Conservation (phyloP, 2,329 filamentous ascomycete species). For the Aspergillus ibericus region DNA sequence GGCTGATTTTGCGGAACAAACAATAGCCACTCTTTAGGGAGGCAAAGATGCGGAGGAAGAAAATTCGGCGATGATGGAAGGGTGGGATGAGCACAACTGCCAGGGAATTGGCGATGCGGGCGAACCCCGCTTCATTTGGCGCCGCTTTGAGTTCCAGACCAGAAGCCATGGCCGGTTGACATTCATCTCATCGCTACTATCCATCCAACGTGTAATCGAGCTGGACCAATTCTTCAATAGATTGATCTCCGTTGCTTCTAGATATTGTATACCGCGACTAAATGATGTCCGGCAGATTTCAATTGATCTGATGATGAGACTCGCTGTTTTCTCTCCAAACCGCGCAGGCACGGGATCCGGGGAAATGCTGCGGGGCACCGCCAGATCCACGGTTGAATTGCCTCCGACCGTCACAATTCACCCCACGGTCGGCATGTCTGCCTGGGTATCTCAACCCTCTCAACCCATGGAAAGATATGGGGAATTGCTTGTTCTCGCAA, state of each 20-base stretch:
- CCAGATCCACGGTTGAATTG: not conserved
- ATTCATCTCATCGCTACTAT: too few relatives aligned
- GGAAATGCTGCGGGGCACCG: constrained; percentile 1
- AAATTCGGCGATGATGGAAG: not conserved
- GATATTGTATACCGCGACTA: too few relatives aligned
- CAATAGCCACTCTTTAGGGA: not conserved
- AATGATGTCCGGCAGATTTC: too few relatives aligned
- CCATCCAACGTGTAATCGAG: too few relatives aligned
- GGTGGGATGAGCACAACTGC: not conserved
- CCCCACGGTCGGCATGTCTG: not conserved
- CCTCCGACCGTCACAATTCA: not conserved
- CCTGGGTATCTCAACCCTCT: not conserved
- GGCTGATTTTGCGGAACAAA: not conserved
- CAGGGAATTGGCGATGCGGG: not conserved
- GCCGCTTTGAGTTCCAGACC: not conserved
- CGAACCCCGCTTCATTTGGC: not conserved
- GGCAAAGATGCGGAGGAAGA: not conserved
- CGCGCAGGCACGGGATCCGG: not conserved
- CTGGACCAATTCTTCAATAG: not conserved
- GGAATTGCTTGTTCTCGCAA: too few relatives aligned
- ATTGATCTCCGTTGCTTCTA: not conserved
- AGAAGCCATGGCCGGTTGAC: not conserved
- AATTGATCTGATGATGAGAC: not conserved
- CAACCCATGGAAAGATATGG: too few relatives aligned
- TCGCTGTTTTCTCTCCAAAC: not conserved